Conservation (phyloP, 164 flowering plant genomes). For the Vitis rupestris region DNA sequence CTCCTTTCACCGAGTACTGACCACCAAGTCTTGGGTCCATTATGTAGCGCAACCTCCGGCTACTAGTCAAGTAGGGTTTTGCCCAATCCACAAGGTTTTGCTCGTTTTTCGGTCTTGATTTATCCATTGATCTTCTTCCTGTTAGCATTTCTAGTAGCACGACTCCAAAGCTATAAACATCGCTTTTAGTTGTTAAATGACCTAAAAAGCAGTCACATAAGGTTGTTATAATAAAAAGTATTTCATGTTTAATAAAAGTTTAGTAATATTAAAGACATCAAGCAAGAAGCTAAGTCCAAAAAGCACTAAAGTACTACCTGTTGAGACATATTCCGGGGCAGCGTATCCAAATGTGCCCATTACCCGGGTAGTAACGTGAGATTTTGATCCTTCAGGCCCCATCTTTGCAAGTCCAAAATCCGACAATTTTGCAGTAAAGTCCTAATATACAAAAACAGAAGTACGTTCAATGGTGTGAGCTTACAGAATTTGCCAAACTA, state of each 20-base stretch:
- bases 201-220: constrained; percentile 38
- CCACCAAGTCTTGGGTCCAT: constrained; percentile 84
- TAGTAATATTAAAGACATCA: too few relatives aligned
- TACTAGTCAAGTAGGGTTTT: constrained; percentile 71
- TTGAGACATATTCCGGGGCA: constrained; percentile 91
- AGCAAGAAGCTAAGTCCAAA: too few relatives aligned
- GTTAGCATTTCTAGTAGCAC: constrained; percentile 86
- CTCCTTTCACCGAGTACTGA: constrained; percentile 86
- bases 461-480: not conserved
- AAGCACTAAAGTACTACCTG: constrained; percentile 45
- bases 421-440: constrained; percentile 85
- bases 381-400: constrained; percentile 96
- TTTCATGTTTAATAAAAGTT: too few relatives aligned
- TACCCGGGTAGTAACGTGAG: constrained; percentile 94
- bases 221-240: not conserved
- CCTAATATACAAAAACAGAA: constrained; percentile 33
- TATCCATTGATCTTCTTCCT: constrained; percentile 83
- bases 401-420: constrained; percentile 96
- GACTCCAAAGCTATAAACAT: constrained; percentile 93
- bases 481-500: not conserved
- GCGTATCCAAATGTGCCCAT: constrained; percentile 99
- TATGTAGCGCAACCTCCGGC: constrained; percentile 60
- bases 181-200: constrained; percentile 91
- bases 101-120: constrained; percentile 63
- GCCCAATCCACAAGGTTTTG: constrained; percentile 85